Conservation (phyloP, 2,329 filamentous ascomycete genomes). For the Westerdykella ornata region DNA sequence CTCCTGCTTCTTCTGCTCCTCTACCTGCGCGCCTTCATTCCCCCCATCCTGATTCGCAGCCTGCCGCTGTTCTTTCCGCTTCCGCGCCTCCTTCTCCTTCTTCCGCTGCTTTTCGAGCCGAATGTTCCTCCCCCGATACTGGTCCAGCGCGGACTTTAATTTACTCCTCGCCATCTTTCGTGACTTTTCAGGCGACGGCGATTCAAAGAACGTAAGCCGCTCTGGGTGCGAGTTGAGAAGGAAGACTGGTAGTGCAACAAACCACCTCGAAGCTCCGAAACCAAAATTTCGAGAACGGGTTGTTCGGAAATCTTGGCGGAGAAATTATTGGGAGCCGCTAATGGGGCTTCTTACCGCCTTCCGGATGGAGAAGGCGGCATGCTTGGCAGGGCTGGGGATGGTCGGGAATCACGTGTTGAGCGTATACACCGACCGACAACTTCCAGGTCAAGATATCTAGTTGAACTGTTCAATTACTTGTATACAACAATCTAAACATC, state of each 20-base stretch:
- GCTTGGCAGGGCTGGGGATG: slow-evolving; percentile 8
- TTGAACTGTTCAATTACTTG: neutral
- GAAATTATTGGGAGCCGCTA: slow-evolving; percentile 26
- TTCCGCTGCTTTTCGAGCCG: slow-evolving; percentile 72
- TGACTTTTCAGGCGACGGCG: no score
- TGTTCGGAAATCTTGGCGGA: slow-evolving; percentile 33
- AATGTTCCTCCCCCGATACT: slow-evolving; percentile 58
- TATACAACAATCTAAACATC: neutral
- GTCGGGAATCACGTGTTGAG: neutral
- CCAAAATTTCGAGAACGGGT: slow-evolving; percentile 2
- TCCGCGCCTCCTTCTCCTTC: slow-evolving; percentile 51
- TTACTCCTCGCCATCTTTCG: slow-evolving; percentile 44
- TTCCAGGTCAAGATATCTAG: neutral
- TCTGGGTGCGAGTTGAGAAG: neutral
- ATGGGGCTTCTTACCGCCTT: slow-evolving; percentile 20
- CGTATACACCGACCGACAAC: neutral
- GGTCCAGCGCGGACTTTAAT: slow-evolving; percentile 53
- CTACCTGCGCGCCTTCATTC: slow-evolving; percentile 6
- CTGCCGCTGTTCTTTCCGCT: slow-evolving; percentile 38
- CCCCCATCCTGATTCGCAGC: slow-evolving; percentile 1
- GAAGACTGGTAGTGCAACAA: neutral
- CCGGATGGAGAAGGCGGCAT: no score
- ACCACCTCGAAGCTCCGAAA: neutral
- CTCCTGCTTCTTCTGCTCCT: slow-evolving; percentile 4
- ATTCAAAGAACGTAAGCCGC: no score